phyloP scores from a whole-genome alignment of 225 moss, liverwort and hornwort species.

The Asterella californica region DNA sequence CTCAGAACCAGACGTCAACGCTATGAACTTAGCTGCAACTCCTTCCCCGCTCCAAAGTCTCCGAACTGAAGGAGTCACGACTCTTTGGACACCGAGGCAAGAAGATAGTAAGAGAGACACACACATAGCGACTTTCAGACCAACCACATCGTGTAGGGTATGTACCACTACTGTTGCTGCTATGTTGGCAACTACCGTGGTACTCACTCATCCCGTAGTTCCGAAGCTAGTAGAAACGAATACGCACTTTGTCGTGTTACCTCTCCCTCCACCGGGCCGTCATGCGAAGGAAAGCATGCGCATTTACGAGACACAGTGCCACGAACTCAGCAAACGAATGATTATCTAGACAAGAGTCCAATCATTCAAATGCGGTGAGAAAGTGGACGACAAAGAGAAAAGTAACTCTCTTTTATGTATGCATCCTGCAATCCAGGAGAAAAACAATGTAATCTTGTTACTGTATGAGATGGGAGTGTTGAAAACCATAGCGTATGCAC shows the following conservation, averaged over 20 bases:
- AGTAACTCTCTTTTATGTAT: slow-evolving; percentile 33
- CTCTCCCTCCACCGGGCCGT: not conserved
- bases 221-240: not conserved
- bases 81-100: not conserved
- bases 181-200: not conserved
- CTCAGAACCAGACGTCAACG: slow-evolving; percentile 10
- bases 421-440: slow-evolving; percentile 45
- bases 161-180: not conserved
- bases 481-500: slow-evolving; percentile 19
- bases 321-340: not conserved
- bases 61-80: too few relatives aligned
- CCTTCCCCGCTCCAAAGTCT: not conserved
- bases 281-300: slow-evolving; percentile 5
- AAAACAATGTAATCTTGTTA: slow-evolving; percentile 39
- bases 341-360: not conserved
- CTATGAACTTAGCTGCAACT: not conserved
- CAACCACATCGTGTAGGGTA: not conserved
- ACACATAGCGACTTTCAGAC: not conserved
- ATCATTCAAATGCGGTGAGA: not conserved
- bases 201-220: not conserved
- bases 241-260: not conserved
- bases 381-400: slow-evolving; percentile 12
- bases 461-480: slow-evolving; percentile 24
- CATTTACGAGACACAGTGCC: not conserved
- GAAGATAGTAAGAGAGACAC: not conserved